Base-by-base conservation (phyloP, 768 basidiomycete genomes). In the Podaxis rugospora region DNA sequence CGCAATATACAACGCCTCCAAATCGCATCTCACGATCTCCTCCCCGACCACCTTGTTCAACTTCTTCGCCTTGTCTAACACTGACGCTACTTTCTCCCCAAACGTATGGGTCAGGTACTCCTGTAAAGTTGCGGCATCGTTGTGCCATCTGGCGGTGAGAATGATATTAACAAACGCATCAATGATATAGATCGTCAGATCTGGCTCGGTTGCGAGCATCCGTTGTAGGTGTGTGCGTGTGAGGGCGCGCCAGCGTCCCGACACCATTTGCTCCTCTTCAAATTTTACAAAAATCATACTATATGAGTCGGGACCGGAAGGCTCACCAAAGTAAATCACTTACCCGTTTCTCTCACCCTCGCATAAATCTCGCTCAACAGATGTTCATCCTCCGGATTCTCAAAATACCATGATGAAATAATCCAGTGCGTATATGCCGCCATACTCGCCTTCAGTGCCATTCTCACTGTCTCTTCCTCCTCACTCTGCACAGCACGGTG, bases 31-130 rank as follows among this genome's bases (percentile, higher is more conserved):
- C 1, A 82, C 82, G 50, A 88, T 75, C 54, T 81, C 82, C 68
- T 86, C 83, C 0, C 85, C 84, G 51, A 86, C 78, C 10, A 80
- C 80, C 67, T 80, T 83, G 64, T 84, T 84, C 59, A 87, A 70
- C 6, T 74, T 74, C 59, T 81, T 72, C 1, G 84, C 81, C 4
- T 76, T 67, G 21, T 76, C 74, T 37, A 80, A 76, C 37, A 86
- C 72, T 11, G 72, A 66, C 14, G 67, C 65, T 25, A 86, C 71
- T 13, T 76, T 76, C 0, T 75, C 76, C 0, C 72, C 70, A 64
- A 86, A 86, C 27, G 74, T 75, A 4, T 71, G 66, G 6, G 72
- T 69, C 52, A 85, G 70, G 5, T 73, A 71, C 3, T 77, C 73
- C 18, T 75, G 72, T 4, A 83, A 67, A 13, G 71, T 68, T 13